Evolutionary conservation across 768 basidiomycete species (phyloP), one percentile per base, ranked within the genome.

Genomic region (Phylloporus sp.): DNA sequence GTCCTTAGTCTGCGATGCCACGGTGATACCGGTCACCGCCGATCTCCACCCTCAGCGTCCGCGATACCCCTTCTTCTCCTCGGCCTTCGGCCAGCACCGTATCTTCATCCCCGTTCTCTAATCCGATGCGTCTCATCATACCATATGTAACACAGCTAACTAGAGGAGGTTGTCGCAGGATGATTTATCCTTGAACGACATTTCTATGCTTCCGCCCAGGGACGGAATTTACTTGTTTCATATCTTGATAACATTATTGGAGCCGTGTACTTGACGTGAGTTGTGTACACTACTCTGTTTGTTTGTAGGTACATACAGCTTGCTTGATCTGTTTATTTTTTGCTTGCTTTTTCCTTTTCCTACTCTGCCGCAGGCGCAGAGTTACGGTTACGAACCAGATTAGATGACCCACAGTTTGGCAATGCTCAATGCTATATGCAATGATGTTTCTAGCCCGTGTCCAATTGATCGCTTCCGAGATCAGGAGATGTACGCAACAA

Each of bases 201-300:
- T 49, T 50, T 45, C 57, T 54, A 57, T 52, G 51, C 47, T 47
- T 47, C 49, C 45, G 34, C 32, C 36, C 15, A 55, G 57, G 53
- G 62, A 64, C 59, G 49, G 51, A 38, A 40, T 45, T 56, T 13
- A 41, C 49, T 45, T 60, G 46, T 60, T 53, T 53, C 34, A 55
- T 59, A 57, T 45, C 44, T 28, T 45, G 18, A 48, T 59, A 67
- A 69, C 53, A 56, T 69, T 69, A 58, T 61, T 32, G 53, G 56
- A 45, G 53, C n/a, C 49, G 49, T 48, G 60, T 53, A 51, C 38
- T 12, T 40, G 43, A 20, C 18, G 29, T 40, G 34, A 10, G n/a
- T 42, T 26, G 23, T 1, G 18, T 50, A 34, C 41, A 44, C 36
- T 8, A 31, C 44, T 47, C 45, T 54, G 29, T 56, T 63, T 66